Base-by-base conservation (phyloP, 768 basidiomycete genomes). In the Asterophora lycoperdoides region DNA sequence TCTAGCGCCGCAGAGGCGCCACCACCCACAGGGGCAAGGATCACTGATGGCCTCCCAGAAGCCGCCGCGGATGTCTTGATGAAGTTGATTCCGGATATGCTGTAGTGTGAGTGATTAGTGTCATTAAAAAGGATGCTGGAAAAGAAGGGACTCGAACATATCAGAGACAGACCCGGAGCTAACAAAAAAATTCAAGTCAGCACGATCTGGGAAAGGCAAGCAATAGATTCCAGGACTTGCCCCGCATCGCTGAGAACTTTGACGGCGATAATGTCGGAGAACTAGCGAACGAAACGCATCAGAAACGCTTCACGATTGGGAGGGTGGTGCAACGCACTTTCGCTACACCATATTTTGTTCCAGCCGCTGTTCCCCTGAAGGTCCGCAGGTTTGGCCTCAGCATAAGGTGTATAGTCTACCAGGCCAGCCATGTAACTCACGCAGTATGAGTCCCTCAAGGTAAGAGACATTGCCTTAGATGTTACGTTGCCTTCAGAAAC, bases 161-260 rank as follows among this genome's bases (percentile, higher is more conserved):
- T 60, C 51, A 1, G 59, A 46, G n/a, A 49, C 40, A 2, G 52
- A 17, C 0, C 59, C 56, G 33, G 53, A 50, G 29, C 53, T 54
- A 33, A 2, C 4, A 54, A 34, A 8, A 8, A n/a, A 5, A 33
- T 23, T 10, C 35, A 45, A 18, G 6, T 14, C n/a, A 8, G 5
- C 28, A 41, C 34, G 26, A 35, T 8, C 20, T 32, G 30, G 13
- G 8, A 2, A 32, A 32, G 6, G 23, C 3, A 23, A 3, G 3
- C 6, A 23, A 23, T 3, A 23, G 6, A 23, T 6, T 23, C 23
- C 6, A 6, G 23, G 17, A 48, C 56, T 20, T 36, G 58, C 51
- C 61, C 60, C 3, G 41, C 32, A 33, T 64, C 59, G 40, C 53
- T 56, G 17, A 64, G 56, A 26, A 60, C 59, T 41, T 62, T 61